Evolutionary conservation across 163 green algal genomes (phyloP), one percentile per base, ranked within the genome.

Genomic region (Scenedesmus sp.): DNA sequence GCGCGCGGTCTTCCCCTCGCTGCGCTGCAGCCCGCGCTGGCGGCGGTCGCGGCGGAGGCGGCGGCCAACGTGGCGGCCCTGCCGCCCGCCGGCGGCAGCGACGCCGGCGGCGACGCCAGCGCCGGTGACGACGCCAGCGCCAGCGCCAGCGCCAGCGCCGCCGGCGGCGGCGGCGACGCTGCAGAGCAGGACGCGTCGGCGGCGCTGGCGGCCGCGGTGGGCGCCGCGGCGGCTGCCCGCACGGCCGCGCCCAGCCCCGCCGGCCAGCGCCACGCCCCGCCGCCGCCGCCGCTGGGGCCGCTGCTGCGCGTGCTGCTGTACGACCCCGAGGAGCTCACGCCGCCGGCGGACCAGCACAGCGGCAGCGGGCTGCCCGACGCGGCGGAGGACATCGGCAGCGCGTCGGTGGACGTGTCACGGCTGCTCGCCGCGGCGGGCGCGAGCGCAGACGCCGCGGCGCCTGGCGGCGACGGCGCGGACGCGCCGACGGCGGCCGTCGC

Each of bases 1-100:
- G 7, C 57, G 69, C 20, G 69, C 69, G 31, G 50, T 77, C 53
- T 77, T 77, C n/a, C 69, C 69, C 0, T 4, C 67, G 36, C 39
- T 10, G 39, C 39, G 7, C 39, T 6, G 39, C 39, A 47, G 39
- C 39, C 39, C 7, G 7, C 39, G 39, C 39, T 10, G 10, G 39
- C 39, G 10, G 10, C 67, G 31, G 67, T 34, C 31, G n/a, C n/a
- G n/a, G n/a, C n/a, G n/a, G n/a, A n/a, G n/a, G n/a, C n/a, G n/a
- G n/a, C n/a, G n/a, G n/a, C n/a, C n/a, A n/a, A n/a, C n/a, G n/a
- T n/a, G n/a, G n/a, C n/a, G n/a, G n/a, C n/a, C n/a, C n/a, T n/a
- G n/a, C n/a, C n/a, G n/a, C n/a, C n/a, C n/a, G 36, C 18, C 66
- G 33, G 48, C 66, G 29, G 51, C 51, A 57, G 67, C 67, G 26